phyloP scores from a whole-genome alignment of 768 basidiomycete genomes.

The Paxillus involutus region DNA sequence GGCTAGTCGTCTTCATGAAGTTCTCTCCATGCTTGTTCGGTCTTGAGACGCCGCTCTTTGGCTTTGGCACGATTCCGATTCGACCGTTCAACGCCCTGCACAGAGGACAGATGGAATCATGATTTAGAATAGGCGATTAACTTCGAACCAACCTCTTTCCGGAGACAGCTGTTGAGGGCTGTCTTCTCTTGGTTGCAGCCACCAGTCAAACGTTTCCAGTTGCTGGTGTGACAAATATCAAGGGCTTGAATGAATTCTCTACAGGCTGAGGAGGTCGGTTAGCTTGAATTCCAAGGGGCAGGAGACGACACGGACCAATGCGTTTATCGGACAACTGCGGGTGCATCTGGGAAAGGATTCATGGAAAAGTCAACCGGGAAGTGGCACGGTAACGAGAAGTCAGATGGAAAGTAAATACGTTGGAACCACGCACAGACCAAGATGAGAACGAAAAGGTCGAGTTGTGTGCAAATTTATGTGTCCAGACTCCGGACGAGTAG shows the following conservation, averaged over 20 bases:
- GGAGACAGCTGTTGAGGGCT: conserved; percentile 67
- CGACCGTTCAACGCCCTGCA: conserved; percentile 59
- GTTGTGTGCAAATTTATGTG: background rate
- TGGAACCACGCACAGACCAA: conserved; percentile 19
- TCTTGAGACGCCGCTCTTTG: conserved; percentile 54
- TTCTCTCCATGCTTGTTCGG: conserved; percentile 60
- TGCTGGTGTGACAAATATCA: conserved; percentile 62
- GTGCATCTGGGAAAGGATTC: conserved; percentile 49
- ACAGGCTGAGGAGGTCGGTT: conserved; percentile 49
- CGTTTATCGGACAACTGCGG: conserved; percentile 70
- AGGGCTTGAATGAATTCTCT: conserved; percentile 78
- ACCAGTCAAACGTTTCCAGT: conserved; percentile 66
- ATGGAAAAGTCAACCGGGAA: conserved; percentile 1
- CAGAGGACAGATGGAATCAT: conserved; percentile 8
- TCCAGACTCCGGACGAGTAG: background rate
- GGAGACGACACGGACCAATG: conserved; percentile 37
- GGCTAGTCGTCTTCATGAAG: conserved; percentile 49
- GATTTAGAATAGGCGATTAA: background rate
- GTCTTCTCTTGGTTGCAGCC: conserved; percentile 70
- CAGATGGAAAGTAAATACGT: background rate
- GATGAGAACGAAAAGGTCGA: conserved; percentile 9
- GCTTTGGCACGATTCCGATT: conserved; percentile 58
- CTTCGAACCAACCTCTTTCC: conserved; percentile 55
- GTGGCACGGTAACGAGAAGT: conserved; percentile 1
- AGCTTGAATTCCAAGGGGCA: background rate